Evolutionary conservation across 1,284 basidiomycete genomes (phyloP).

Genomic region (Puccinia coronata): DNA sequence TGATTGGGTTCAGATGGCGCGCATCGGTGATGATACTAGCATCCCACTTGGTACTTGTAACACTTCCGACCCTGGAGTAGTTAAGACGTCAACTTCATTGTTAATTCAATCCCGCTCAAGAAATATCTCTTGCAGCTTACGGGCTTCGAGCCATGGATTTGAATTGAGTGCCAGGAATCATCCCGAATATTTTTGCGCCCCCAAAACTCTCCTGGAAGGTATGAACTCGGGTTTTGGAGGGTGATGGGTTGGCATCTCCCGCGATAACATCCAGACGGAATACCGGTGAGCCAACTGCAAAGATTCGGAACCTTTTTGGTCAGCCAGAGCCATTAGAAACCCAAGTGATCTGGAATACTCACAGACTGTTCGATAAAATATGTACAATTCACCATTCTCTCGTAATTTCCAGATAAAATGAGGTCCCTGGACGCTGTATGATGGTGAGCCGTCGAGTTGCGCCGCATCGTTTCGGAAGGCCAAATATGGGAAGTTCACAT

Average conservation of each 20-base stretch:
- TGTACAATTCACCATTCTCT: neutral
- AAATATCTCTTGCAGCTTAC: neutral
- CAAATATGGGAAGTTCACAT: neutral
- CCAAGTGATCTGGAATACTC: neutral
- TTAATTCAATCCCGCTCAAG: neutral
- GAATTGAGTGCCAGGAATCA: neutral
- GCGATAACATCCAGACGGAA: conserved; percentile 15
- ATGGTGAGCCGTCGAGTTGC: neutral
- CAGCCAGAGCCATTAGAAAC: neutral
- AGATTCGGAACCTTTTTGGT: neutral
- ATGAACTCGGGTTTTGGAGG: neutral
- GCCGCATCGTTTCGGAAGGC: neutral
- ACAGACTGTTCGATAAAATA: neutral
- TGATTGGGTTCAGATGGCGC: neutral
- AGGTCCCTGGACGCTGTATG: neutral
- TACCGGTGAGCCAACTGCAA: conserved; percentile 1
- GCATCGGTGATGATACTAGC: neutral
- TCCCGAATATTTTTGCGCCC: neutral
- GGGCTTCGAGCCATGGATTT: neutral
- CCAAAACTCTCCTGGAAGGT: neutral
- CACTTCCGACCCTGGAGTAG: neutral
- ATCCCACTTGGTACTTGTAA: neutral
- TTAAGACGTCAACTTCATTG: neutral
- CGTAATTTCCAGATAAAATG: neutral
- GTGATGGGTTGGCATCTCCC: neutral